Evolutionary conservation across 2,329 filamentous ascomycete genomes (phyloP).

Genomic region (Stagonosporopsis tanaceti): DNA sequence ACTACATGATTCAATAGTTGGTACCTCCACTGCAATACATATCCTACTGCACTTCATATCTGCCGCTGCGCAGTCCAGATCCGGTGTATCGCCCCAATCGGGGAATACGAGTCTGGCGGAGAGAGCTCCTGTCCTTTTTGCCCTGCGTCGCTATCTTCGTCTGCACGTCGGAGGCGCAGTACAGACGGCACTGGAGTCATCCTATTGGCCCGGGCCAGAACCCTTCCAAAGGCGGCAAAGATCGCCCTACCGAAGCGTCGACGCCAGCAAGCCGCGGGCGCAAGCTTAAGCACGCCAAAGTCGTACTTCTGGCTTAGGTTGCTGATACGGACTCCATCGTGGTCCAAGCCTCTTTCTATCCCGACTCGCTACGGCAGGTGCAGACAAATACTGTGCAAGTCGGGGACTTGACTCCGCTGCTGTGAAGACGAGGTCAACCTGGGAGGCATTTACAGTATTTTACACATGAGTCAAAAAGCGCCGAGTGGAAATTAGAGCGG

Average conservation of each 20-base stretch:
- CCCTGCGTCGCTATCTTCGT: conserved; percentile 3
- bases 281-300: not conserved
- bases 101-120: not conserved
- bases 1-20: not conserved
- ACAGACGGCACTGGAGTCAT: not conserved
- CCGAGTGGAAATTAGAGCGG: conserved; percentile 8
- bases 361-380: not conserved
- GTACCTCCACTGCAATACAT: conserved; percentile 10
- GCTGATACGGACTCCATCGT: not conserved
- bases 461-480: not conserved
- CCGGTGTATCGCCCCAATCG: not conserved
- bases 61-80: not conserved
- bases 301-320: not conserved
- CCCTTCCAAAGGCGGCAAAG: not conserved
- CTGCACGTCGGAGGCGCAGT: conserved; percentile 1
- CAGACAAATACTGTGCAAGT: conserved; percentile 7
- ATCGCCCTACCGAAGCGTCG: not conserved
- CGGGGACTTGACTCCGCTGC: not conserved
- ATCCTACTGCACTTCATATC: conserved; percentile 1
- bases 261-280: conserved; percentile 3
- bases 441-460: not conserved
- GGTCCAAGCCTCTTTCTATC: not conserved
- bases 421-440: not conserved
- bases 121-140: not conserved
- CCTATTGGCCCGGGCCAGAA: conserved; percentile 5